Evolutionary conservation across 768 basidiomycete species (phyloP).

Genomic region (Mycena indigotica): DNA sequence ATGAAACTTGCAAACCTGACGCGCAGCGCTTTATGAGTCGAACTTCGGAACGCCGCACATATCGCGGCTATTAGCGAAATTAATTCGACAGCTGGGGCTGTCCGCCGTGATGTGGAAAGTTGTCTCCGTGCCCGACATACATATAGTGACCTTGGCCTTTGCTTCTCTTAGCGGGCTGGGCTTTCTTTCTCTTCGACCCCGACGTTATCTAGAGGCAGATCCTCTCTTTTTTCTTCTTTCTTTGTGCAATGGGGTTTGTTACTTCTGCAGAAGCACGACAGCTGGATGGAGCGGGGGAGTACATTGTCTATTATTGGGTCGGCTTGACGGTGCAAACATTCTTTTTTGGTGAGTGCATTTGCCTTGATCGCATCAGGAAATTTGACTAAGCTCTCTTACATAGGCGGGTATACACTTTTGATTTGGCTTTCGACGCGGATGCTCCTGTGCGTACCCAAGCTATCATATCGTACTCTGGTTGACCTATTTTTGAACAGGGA

Average conservation of each 20-base stretch:
- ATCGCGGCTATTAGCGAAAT: not conserved
- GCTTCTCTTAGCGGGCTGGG: not conserved
- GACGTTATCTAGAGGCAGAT: not conserved
- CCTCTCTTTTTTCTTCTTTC: not conserved
- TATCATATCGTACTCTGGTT: not conserved
- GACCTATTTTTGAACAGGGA: not conserved
- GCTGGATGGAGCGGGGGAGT: not conserved
- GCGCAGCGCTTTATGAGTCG: not conserved
- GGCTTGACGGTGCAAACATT: conserved; percentile 8
- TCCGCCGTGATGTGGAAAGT: not conserved
- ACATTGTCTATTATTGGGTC: not conserved
- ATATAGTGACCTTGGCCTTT: not conserved
- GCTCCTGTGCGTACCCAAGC: conserved; percentile 8
- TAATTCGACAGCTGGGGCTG: not conserved
- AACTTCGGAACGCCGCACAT: not conserved
- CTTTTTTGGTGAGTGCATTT: conserved; percentile 10
- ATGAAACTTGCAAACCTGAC: not conserved
- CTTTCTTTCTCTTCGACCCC: not conserved
- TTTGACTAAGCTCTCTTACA: not conserved
- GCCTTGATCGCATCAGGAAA: not conserved
- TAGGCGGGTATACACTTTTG: conserved; percentile 9
- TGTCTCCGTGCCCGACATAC: not conserved
- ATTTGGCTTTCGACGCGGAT: conserved; percentile 12
- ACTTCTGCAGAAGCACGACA: not conserved
- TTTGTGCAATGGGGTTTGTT: not conserved